phyloP scores from a whole-genome alignment of 2,329 filamentous ascomycete species.

The Podosphaera fusca region DNA sequence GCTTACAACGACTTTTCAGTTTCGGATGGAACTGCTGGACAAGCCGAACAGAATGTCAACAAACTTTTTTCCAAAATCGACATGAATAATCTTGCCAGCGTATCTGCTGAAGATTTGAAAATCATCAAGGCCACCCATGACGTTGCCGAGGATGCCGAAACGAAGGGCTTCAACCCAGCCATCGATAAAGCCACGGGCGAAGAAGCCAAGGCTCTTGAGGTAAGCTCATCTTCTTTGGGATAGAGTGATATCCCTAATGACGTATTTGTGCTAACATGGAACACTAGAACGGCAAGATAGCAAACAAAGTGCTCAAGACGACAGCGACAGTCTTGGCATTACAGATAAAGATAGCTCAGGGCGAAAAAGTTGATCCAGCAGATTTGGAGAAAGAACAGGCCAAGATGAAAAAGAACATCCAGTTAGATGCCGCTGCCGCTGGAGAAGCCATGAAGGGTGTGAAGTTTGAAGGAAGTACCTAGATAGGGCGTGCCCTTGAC shows the following conservation, averaged over 20 bases:
- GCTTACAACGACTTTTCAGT: constrained; percentile 25
- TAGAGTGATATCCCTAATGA: neutral
- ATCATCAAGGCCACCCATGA: constrained; percentile 27
- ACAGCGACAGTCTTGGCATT: constrained; percentile 27
- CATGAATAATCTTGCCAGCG: constrained; percentile 20
- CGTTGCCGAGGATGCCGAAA: constrained; percentile 30
- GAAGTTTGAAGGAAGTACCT: constrained; percentile 16
- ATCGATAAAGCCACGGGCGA: constrained; percentile 24
- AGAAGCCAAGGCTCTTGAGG: constrained; percentile 25
- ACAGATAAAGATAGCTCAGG: constrained; percentile 27
- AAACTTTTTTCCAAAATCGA: constrained; percentile 20
- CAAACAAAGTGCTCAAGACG: constrained; percentile 37
- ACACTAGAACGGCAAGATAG: constrained; percentile 27
- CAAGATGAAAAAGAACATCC: constrained; percentile 31
- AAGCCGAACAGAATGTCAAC: constrained; percentile 22
- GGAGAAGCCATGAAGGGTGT: constrained; percentile 23
- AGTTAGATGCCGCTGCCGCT: constrained; percentile 22
- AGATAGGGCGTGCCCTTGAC: neutral
- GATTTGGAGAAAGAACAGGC: constrained; percentile 24
- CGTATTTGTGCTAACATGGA: neutral
- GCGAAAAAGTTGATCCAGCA: constrained; percentile 18
- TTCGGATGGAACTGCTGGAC: constrained; percentile 23
- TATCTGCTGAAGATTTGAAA: constrained; percentile 24
- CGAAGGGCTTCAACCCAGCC: constrained; percentile 28
- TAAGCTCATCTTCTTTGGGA: constrained; percentile 5